Evolutionary conservation across 1,284 basidiomycete genomes (phyloP), one percentile per base, ranked within the genome.

Genomic region (Sporisorium sorghi): DNA sequence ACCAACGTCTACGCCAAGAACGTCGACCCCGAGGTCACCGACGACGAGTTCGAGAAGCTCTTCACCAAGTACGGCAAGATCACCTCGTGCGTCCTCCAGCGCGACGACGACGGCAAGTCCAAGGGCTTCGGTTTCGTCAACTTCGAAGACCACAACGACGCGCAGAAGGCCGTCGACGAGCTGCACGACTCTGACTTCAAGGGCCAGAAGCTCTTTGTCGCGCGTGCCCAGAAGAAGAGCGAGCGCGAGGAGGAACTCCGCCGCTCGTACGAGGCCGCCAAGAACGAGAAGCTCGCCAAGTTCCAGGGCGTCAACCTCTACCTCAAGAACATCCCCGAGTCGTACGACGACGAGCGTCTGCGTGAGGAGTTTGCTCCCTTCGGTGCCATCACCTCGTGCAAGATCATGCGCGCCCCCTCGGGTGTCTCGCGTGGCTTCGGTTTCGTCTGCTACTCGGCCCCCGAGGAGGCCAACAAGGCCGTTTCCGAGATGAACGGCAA

Each of bases 401-500:
- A 97, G 89, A 93, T 99, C 86, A 99, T 99, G 97, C 91, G 93
- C 79, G 95, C 79, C 93, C 93, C 87, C 33, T 81, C 80, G 10
- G 90, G 89, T 69, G 90, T 88, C 51, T 94, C 93, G 48, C 93
- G 94, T 85, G 97, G 97, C 82, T 99, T 99, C 84, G 97, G 97
- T 80, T 99, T 99, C 85, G 97, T 99, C 78, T 99, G 97, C 88
- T 99, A 95, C 89, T 94, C 94, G 46, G 92, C 94, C 65, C 95
- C 97, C 57, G 97, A 99, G 81, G 97, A 99, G 87, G 96, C 97
- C 51, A 98, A 94, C 85, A 99, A 98, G 88, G 97, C 97, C 69
- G 95, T 99, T 75, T 93, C 94, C 59, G 97, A 99, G 88, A 97
- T 99, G 95, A 99, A 99, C 90, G 97, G 97, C 89, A 98, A 98